Base-by-base conservation (phyloP, 1,139 yeast genomes). In the Geotrichum siamense region DNA sequence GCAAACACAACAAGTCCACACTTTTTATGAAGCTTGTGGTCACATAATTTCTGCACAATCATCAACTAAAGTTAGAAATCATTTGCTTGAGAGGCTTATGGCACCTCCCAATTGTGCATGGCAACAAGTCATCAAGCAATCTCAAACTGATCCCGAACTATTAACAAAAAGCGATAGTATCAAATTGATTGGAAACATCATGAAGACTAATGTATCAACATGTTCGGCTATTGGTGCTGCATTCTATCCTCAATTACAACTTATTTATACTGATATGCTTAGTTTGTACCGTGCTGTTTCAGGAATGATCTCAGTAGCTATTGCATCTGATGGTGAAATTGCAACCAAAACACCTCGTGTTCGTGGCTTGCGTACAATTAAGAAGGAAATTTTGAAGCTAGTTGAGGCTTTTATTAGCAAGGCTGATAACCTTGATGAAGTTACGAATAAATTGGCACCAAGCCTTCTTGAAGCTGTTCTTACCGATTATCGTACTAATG, bases 1-100 rank as follows among this genome's bases (percentile, higher is more conserved):
- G 57, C 93, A 82, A 58, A 96, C 98, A 21, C 97, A 89, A 63
- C 99, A 91, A 65, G 95, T 91, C 22, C 98, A 91, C 63, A 87
- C 97, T 2, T 91, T 91, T 61, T 91, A 91, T 63, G 96, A 86
- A 67, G 97, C 98, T 1, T 91, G 98, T 70, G 97, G 97, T 58
- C 78, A 85, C 49, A 91, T 91, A 51, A 78, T 91, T 35, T 78
- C 91, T 48, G 96, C 96, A 6, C 96, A 89, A 63, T 71, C 76
- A 21, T 72, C 72, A 45, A 64, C 71, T 41, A 70, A 72, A 45
- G 76, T 75, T 13, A 80, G 94, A 61, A 89, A 84, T 52, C 75
- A 80, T 49, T 71, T 89, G 48, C 72, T 91, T 48, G 64, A 72
- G 43, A 93, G 86, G 44, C 72, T 91, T 55, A 91, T 91, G 98